phyloP scores from a whole-genome alignment of 2,329 filamentous ascomycete species.

The Catunica adiposa region DNA sequence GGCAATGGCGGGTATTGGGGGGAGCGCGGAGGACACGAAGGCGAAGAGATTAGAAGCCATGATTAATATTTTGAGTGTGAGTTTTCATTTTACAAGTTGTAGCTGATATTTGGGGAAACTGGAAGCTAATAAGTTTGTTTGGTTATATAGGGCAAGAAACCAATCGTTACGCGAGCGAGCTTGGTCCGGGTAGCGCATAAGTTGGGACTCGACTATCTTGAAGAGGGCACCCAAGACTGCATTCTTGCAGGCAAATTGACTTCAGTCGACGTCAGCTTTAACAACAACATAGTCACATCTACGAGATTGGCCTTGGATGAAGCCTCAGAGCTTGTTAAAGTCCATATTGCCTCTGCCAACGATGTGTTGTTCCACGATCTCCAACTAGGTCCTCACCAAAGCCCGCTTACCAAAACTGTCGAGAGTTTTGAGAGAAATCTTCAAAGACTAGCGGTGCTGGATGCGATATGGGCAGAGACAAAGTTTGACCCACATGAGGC shows the following conservation, averaged over 20 bases:
- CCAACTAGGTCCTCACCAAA: slow-evolving; percentile 39
- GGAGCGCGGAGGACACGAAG: slow-evolving; percentile 37
- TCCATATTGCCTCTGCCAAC: slow-evolving; percentile 43
- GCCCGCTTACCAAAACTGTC: slow-evolving; percentile 52
- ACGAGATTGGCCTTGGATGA: slow-evolving; percentile 49
- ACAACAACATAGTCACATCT: slow-evolving; percentile 43
- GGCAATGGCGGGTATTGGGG: slow-evolving; percentile 16
- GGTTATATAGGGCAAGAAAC: slow-evolving; percentile 29
- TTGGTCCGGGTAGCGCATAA: slow-evolving; percentile 54
- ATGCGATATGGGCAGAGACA: slow-evolving; percentile 52
- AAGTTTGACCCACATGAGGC: slow-evolving; percentile 64
- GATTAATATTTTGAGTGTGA: slow-evolving; percentile 33
- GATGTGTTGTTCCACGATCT: slow-evolving; percentile 51
- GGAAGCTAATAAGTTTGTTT: neutral
- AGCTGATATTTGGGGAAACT: neutral
- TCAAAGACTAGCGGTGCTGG: slow-evolving; percentile 49
- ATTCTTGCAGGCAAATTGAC: slow-evolving; percentile 19
- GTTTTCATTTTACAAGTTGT: slow-evolving; percentile 15
- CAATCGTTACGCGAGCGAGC: slow-evolving; percentile 56
- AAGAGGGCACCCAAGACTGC: neutral
- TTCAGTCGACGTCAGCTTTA: slow-evolving; percentile 40
- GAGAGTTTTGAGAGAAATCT: slow-evolving; percentile 57
- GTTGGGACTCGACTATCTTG: slow-evolving; percentile 43
- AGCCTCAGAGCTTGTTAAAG: slow-evolving; percentile 39
- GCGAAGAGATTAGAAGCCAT: slow-evolving; percentile 37